A percentile compares a stretch with the other conserved stretches of the same genome.
Conservation (phyloP, 495 filamentous ascomycete genomes). For the Xylaria sp. region DNA sequence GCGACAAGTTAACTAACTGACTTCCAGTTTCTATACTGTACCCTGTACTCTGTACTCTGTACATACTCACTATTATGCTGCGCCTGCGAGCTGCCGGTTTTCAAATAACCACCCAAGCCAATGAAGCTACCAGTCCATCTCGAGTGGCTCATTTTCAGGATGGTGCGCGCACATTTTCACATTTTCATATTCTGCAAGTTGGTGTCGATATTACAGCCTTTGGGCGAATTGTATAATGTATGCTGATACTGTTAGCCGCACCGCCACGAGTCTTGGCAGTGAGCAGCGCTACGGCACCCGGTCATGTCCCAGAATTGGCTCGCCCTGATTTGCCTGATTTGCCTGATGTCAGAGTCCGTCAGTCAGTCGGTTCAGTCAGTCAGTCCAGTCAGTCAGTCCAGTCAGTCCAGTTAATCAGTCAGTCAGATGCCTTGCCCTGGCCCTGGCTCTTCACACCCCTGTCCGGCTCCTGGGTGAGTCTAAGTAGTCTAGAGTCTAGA, state of each 20-base stretch:
- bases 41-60: too few species aligned
- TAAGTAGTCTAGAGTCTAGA: background rate
- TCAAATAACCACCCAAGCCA: background rate
- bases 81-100: slow-evolving; percentile 3
- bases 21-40: too few species aligned
- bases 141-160: background rate
- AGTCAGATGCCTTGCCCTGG: too few species aligned
- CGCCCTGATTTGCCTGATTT: slow-evolving; percentile 19
- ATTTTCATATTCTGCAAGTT: slow-evolving; percentile 22
- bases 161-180: too few species aligned
- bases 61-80: background rate
- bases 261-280: slow-evolving; percentile 19
- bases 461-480: too few species aligned
- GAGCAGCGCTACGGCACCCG: slow-evolving; percentile 4
- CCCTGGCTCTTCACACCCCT: too few species aligned
- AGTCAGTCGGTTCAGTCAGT: too few species aligned
- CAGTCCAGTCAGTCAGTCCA: too few species aligned
- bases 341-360: too few species aligned
- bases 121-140: background rate
- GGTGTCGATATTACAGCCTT: background rate
- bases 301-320: slow-evolving; percentile 6
- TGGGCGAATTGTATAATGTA: slow-evolving; percentile 4
- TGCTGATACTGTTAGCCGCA: too few species aligned
- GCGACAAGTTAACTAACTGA: background rate
- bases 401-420: too few species aligned